phyloP scores from a whole-genome alignment of 1,284 basidiomycete genomes.

The Malassezia sympodialis region DNA sequence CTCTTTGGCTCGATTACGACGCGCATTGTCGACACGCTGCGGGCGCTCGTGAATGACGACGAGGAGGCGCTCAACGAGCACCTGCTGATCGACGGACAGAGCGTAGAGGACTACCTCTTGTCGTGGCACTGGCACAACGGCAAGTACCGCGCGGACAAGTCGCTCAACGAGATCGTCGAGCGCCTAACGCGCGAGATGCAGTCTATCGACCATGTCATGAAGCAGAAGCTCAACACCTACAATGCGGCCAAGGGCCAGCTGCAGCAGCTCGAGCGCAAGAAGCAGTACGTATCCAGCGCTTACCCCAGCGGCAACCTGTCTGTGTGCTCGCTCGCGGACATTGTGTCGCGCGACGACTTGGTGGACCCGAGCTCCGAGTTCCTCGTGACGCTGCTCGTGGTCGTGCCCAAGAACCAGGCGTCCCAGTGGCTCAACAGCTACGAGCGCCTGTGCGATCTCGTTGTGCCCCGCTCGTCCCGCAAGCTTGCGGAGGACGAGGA shows the following conservation, averaged over 20 bases:
- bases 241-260: constrained; percentile 87
- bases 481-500: constrained; percentile 75
- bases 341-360: constrained; percentile 74
- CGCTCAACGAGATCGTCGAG: constrained; percentile 70
- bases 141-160: constrained; percentile 69
- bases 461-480: constrained; percentile 85
- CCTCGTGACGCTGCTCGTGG: constrained; percentile 81
- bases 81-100: constrained; percentile 68
- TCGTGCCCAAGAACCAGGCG: constrained; percentile 75
- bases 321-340: constrained; percentile 70
- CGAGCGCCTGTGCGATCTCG: constrained; percentile 76
- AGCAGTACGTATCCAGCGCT: constrained; percentile 57
- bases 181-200: constrained; percentile 59
- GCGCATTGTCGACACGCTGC: constrained; percentile 87
- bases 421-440: constrained; percentile 87
- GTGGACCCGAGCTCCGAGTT: constrained; percentile 74
- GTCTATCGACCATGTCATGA: constrained; percentile 50
- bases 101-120: constrained; percentile 70
- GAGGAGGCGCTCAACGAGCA: constrained; percentile 71
- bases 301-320: constrained; percentile 76
- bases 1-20: constrained; percentile 76
- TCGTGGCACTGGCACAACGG: constrained; percentile 68
- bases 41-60: constrained; percentile 81
- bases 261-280: constrained; percentile 86
- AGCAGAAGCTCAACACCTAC: constrained; percentile 76